Conservation (phyloP, 2,329 filamentous ascomycete species). For the Neofusicoccum kwambonambiense region DNA sequence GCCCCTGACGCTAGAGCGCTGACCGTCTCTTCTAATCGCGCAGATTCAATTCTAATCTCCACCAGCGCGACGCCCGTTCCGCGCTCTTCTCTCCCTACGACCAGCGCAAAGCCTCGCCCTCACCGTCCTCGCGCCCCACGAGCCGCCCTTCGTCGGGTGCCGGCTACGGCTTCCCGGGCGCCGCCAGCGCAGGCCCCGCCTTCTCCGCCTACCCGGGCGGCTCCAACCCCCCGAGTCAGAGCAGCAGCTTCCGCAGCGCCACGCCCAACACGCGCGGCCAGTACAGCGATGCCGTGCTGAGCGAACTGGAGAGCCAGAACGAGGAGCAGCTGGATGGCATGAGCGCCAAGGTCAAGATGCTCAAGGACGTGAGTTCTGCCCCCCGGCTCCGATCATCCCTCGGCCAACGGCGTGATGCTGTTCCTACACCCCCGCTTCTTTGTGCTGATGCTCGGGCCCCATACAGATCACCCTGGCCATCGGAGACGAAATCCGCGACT, state of each 20-base stretch:
- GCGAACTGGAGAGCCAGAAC: slow-evolving; percentile 94
- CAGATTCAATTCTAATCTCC: slow-evolving; percentile 24
- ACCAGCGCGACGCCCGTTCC: slow-evolving; percentile 30
- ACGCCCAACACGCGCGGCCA: slow-evolving; percentile 67
- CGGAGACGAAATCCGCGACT: slow-evolving; percentile 91
- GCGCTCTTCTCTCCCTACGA: slow-evolving; percentile 44
- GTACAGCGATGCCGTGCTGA: slow-evolving; percentile 87
- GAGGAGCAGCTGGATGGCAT: slow-evolving; percentile 88
- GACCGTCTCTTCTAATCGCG: neutral
- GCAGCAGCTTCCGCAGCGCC: slow-evolving; percentile 36
- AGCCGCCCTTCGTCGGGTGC: slow-evolving; percentile 19
- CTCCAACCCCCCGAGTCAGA: slow-evolving; percentile 1
- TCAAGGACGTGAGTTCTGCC: slow-evolving; percentile 72
- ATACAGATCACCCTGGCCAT: slow-evolving; percentile 85
- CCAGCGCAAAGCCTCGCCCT: slow-evolving; percentile 34
- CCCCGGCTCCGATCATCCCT: neutral
- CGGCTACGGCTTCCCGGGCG: slow-evolving; percentile 12
- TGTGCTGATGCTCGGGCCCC: neutral
- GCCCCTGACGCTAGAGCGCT: neutral
- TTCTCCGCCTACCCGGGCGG: slow-evolving; percentile 38
- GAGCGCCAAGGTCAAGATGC: slow-evolving; percentile 79
- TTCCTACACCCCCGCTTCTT: neutral
- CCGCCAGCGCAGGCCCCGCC: slow-evolving; percentile 20
- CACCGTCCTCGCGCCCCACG: slow-evolving; percentile 28
- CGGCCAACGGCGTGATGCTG: no score